Evolutionary conservation across 805 yeast genomes (phyloP).

Genomic region (Schizosaccharomyces japonicus): DNA sequence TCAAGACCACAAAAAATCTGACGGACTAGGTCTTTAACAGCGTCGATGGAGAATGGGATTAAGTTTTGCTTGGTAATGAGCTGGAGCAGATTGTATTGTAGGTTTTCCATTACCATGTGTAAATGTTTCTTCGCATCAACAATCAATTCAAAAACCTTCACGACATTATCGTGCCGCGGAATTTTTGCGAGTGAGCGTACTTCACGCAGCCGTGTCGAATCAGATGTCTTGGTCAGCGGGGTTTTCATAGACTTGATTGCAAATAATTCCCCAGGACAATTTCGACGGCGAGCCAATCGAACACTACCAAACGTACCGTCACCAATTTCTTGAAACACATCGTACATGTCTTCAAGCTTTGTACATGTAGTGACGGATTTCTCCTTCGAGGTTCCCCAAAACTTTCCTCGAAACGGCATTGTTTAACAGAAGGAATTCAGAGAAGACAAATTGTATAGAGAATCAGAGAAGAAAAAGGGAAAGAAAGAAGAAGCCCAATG

Average conservation of each 20-base stretch:
- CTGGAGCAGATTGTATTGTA: slow-evolving; percentile 63
- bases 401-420: too few relatives aligned
- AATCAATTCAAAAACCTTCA: not conserved
- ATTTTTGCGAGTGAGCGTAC: slow-evolving; percentile 14
- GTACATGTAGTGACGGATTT: too few relatives aligned
- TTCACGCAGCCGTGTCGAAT: slow-evolving; percentile 24
- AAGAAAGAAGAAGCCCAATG: too few relatives aligned
- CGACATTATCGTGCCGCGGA: not conserved
- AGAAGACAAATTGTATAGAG: too few relatives aligned
- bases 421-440: too few relatives aligned
- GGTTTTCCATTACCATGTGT: slow-evolving; percentile 69
- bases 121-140: slow-evolving; percentile 15
- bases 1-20: slow-evolving; percentile 56
- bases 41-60: not conserved
- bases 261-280: slow-evolving; percentile 31
- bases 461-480: too few relatives aligned
- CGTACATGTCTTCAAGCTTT: too few relatives aligned
- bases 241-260: slow-evolving; percentile 67
- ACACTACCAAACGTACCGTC: slow-evolving; percentile 17
- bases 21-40: slow-evolving; percentile 20
- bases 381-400: too few relatives aligned
- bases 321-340: slow-evolving; percentile 13
- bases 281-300: slow-evolving; percentile 10
- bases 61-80: not conserved
- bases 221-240: slow-evolving; percentile 27